Evolutionary conservation across 2,329 filamentous ascomycete genomes (phyloP).

Genomic region (Paramyrothecium roridum): DNA sequence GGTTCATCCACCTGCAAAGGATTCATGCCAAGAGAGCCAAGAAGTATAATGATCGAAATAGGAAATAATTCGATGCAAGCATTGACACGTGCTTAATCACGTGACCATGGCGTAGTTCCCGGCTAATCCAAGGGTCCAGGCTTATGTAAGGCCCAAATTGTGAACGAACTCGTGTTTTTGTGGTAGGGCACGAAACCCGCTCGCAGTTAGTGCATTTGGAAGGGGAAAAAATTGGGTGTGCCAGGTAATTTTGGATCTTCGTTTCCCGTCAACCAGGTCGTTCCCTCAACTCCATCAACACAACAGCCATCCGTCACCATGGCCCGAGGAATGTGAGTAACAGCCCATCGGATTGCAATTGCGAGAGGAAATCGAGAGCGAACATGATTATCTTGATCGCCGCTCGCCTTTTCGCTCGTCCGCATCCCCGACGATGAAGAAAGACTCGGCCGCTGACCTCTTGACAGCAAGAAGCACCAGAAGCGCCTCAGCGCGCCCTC

Average conservation of each 20-base stretch:
- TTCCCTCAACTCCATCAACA: conserved; percentile 33
- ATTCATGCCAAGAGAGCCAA: background rate
- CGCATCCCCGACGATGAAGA: conserved; percentile 5
- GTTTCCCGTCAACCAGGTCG: conserved; percentile 16
- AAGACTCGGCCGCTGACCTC: conserved; percentile 23
- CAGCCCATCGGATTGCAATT: background rate
- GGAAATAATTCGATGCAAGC: conserved; percentile 1
- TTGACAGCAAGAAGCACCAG: conserved; percentile 92
- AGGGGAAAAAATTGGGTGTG: conserved; percentile 24
- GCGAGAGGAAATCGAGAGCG: too few relatives aligned
- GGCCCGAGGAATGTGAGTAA: conserved; percentile 62
- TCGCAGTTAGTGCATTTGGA: conserved; percentile 18
- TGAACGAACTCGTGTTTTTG: background rate
- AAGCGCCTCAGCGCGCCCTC: conserved; percentile 99
- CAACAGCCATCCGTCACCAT: conserved; percentile 48
- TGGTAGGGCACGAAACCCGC: conserved; percentile 33
- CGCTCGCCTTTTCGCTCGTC: background rate
- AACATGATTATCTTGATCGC: too few relatives aligned
- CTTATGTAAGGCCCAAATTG: background rate
- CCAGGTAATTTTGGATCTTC: conserved; percentile 21
- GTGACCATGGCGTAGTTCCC: background rate
- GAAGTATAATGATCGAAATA: background rate
- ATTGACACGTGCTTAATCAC: background rate
- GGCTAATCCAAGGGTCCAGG: background rate
- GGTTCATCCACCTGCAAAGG: too few relatives aligned